Evolutionary conservation across 768 basidiomycete species (phyloP).

Genomic region (Epithele typhae): DNA sequence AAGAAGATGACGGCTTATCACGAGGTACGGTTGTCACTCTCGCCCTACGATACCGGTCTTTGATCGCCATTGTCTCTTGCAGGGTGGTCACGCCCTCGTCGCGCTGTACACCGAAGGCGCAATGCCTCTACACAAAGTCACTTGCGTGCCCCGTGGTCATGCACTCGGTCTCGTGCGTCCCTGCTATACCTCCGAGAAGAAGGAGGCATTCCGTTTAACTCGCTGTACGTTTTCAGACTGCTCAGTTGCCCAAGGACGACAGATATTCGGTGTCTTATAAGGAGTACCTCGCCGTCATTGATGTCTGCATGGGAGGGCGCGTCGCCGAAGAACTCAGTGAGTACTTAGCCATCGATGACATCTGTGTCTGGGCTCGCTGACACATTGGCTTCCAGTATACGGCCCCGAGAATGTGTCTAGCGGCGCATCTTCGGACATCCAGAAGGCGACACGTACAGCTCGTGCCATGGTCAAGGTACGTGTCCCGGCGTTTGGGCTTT

Average conservation of each 20-base stretch:
- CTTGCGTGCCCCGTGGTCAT: slow-evolving; percentile 94
- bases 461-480: slow-evolving; percentile 85
- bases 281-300: slow-evolving; percentile 79
- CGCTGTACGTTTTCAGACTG: slow-evolving; percentile 41
- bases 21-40: slow-evolving; percentile 55
- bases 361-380: slow-evolving; percentile 7
- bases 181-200: too few species aligned
- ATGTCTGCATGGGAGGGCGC: slow-evolving; percentile 92
- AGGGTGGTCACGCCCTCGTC: slow-evolving; percentile 93
- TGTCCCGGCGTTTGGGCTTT: slow-evolving; percentile 1
- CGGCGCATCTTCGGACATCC: slow-evolving; percentile 88
- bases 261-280: slow-evolving; percentile 64
- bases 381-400: slow-evolving; percentile 52
- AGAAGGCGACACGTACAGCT: slow-evolving; percentile 74
- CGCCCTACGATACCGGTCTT: background rate
- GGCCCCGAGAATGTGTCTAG: slow-evolving; percentile 86
- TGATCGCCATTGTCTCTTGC: slow-evolving; percentile 9
- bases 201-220: background rate
- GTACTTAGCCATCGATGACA: slow-evolving; percentile 20
- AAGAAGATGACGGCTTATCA: slow-evolving; percentile 95
- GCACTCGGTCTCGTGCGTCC: slow-evolving; percentile 78
- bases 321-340: slow-evolving; percentile 89
- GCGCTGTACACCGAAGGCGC: slow-evolving; percentile 93
- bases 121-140: slow-evolving; percentile 97
- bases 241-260: slow-evolving; percentile 75